Conservation (phyloP, 495 filamentous ascomycete genomes). For the Hypoxylon subgilvum region DNA sequence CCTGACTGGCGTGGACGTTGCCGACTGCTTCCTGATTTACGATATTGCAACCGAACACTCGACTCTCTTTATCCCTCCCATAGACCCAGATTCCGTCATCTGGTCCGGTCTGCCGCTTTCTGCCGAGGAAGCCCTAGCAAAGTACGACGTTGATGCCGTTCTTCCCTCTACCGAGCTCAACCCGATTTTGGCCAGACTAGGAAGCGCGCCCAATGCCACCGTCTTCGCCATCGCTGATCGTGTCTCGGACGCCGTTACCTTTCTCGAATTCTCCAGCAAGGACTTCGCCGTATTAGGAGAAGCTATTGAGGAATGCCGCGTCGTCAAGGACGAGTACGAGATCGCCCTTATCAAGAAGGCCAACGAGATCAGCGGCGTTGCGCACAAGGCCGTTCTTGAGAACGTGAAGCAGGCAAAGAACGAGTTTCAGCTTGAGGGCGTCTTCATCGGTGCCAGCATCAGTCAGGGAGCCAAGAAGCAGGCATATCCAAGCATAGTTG, state of each 20-base stretch:
- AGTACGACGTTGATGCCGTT: conserved; percentile 85
- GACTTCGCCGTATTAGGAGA: conserved; percentile 68
- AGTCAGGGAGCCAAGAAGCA: conserved; percentile 74
- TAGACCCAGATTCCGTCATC: conserved; percentile 88
- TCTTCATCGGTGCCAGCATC: conserved; percentile 78
- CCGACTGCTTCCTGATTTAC: conserved; percentile 84
- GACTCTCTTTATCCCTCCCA: conserved; percentile 90
- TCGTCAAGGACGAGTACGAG: conserved; percentile 85
- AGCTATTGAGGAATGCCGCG: conserved; percentile 78
- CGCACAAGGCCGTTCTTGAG: conserved; percentile 73
- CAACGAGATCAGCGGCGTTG: conserved; percentile 78
- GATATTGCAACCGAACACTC: conserved; percentile 71
- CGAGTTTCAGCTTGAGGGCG: conserved; percentile 81
- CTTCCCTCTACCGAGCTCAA: conserved; percentile 73
- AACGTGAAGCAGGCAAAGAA: conserved; percentile 69
- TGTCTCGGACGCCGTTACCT: conserved; percentile 67
- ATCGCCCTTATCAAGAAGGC: conserved; percentile 82
- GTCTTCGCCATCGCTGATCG: conserved; percentile 76
- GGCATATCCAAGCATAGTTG: conserved; percentile 86
- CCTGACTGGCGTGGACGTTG: conserved; percentile 81
- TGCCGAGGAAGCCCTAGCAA: conserved; percentile 70
- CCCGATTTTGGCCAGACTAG: conserved; percentile 58
- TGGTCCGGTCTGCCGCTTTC: conserved; percentile 91
- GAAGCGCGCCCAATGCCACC: conserved; percentile 54
- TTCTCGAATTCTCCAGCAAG: conserved; percentile 66